Evolutionary conservation across 1,139 yeast genomes (phyloP), one percentile per base, ranked within the genome.

Genomic region (Pneumocystis oryctolagi): DNA sequence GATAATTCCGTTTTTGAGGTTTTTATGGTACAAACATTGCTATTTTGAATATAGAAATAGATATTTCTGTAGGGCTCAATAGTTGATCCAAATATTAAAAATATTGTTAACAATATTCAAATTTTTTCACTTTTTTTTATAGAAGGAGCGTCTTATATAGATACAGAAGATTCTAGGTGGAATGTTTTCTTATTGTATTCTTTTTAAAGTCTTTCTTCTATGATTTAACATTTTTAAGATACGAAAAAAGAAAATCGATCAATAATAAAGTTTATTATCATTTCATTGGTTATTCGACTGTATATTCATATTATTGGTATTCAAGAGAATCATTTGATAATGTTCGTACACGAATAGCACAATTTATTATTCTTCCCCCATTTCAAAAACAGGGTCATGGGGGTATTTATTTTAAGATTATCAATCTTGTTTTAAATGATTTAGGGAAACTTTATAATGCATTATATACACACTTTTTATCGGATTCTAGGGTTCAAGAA

Each of bases 141-240:
- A 69, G 99, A 92, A 73, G 97, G 96, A 0, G 98, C 97, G 0
- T 84, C 95, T 1, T 88, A 82, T 70, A 89, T 94, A 66, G 97
- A 90, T 71, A 78, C 79, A 55, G 74, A 75, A 1, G 97, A 92
- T 72, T 79, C 80, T 20, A 78, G 82, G 32, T 92, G 98, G 98
- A 80, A 82, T 69, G 66, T 82, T 31, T 79, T 75, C 71, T 61
- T 79, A 67, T 61, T 79, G 68, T 70, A 74, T 68, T 12, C 61
- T 53, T 30, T 58, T 59, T 2, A 58, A 34, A 3, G 60, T 63
- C 42, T 47, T 20, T n/a, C 8, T 47, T 25, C 12, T 47, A n/a
- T 47, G 8, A 47, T 4, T 18, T 53, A 57, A 53, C 18, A 31
- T 25, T 39, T 60, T 16, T 34, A 62, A 37, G 37, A 28, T 62